Evolutionary conservation across 2,329 filamentous ascomycete species (phyloP).

Genomic region (Penicillium rolfsii): DNA sequence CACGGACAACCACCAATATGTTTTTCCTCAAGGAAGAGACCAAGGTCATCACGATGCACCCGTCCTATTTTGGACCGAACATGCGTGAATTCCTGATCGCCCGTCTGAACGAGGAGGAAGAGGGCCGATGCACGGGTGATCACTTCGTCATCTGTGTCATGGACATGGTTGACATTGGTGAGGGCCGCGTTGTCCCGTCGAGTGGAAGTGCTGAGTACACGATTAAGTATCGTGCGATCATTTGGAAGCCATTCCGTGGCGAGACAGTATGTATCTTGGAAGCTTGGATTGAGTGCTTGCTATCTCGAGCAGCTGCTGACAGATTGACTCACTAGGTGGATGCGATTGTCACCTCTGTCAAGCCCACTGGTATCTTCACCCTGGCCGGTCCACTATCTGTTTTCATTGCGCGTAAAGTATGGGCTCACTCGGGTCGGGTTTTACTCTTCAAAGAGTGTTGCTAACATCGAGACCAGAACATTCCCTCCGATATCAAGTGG

Average conservation of each 20-base stretch:
- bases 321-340: conserved; percentile 68
- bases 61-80: conserved; percentile 93
- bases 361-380: conserved; percentile 79
- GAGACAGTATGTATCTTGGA: conserved; percentile 75
- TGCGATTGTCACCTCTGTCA: conserved; percentile 88
- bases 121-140: conserved; percentile 91
- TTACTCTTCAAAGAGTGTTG: background rate
- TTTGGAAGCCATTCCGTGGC: conserved; percentile 97
- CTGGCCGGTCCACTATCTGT: conserved; percentile 54
- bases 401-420: conserved; percentile 69
- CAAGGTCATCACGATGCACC: conserved; percentile 90
- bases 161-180: conserved; percentile 92
- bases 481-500: conserved; percentile 89
- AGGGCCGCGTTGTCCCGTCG: conserved; percentile 87
- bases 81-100: conserved; percentile 90
- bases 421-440: conserved; percentile 30
- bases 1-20: conserved; percentile 61
- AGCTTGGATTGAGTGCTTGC: conserved; percentile 11
- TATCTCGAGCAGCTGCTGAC: conserved; percentile 31
- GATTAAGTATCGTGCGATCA: conserved; percentile 90
- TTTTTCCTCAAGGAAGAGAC: conserved; percentile 98
- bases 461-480: conserved; percentile 50
- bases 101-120: conserved; percentile 88
- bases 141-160: conserved; percentile 99
- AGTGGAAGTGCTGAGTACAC: conserved; percentile 93